phyloP scores from a whole-genome alignment of 495 filamentous ascomycete species.

The Penicillium angulare region DNA sequence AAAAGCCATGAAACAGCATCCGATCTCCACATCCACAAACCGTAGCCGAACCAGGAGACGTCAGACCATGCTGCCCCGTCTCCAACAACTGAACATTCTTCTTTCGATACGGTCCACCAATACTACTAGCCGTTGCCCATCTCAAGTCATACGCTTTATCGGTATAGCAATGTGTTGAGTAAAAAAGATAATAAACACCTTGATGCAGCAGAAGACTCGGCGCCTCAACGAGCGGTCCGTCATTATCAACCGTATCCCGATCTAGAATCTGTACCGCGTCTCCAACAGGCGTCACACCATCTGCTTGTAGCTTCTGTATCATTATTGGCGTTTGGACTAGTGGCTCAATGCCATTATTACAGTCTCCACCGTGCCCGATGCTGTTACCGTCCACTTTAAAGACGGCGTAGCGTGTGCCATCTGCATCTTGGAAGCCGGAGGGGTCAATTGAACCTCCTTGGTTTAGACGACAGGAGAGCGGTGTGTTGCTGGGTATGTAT shows the following conservation, averaged over 20 bases:
- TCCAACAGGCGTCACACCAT: slow-evolving; percentile 53
- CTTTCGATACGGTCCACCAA: slow-evolving; percentile 50
- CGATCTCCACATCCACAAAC: slow-evolving; percentile 41
- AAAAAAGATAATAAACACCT: slow-evolving; percentile 58
- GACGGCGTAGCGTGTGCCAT: slow-evolving; percentile 54
- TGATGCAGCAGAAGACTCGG: slow-evolving; percentile 48
- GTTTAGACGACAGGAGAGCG: slow-evolving; percentile 50
- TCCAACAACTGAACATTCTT: slow-evolving; percentile 32
- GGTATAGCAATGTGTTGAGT: slow-evolving; percentile 57
- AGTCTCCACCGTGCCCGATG: slow-evolving; percentile 55
- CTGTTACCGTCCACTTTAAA: slow-evolving; percentile 66
- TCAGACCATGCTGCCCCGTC: slow-evolving; percentile 39
- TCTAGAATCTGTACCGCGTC: slow-evolving; percentile 53
- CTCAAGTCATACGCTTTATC: slow-evolving; percentile 52
- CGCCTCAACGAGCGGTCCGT: slow-evolving; percentile 63
- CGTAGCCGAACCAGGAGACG: slow-evolving; percentile 54
- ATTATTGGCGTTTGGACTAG: slow-evolving; percentile 56
- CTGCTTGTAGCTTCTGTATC: slow-evolving; percentile 51
- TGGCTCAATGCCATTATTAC: slow-evolving; percentile 52
- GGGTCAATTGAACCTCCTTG: slow-evolving; percentile 61
- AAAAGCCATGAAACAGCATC: slow-evolving; percentile 54
- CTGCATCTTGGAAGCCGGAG: slow-evolving; percentile 49
- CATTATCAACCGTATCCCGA: slow-evolving; percentile 41
- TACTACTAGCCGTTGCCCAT: slow-evolving; percentile 47
- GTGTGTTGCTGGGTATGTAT: slow-evolving; percentile 43